A percentile compares a stretch with the other conserved stretches of the same genome.
phyloP scores from a whole-genome alignment of 116 monocot genomes.

The Iris pallida region DNA sequence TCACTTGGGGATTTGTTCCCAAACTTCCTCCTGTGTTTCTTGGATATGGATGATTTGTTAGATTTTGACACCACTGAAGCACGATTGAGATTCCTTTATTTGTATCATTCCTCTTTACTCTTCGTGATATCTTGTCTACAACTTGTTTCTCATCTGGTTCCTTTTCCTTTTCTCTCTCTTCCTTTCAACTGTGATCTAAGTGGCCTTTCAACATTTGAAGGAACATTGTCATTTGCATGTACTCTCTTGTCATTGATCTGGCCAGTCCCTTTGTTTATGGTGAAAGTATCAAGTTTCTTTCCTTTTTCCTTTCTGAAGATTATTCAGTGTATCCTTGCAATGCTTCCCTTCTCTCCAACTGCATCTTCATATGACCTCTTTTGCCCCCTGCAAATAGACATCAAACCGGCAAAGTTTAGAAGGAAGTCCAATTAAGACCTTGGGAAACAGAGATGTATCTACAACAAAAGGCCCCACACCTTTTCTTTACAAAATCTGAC shows the following conservation, averaged over 20 bases:
- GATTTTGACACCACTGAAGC: not conserved
- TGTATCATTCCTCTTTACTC: not conserved
- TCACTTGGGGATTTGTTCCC: not conserved
- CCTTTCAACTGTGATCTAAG: not conserved
- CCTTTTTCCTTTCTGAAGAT: slow-evolving; percentile 3
- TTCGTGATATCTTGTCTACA: not conserved
- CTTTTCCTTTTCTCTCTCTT: slow-evolving; percentile 10
- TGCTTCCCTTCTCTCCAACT: slow-evolving; percentile 1
- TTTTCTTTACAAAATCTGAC: slow-evolving; percentile 6
- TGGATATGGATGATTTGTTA: not conserved
- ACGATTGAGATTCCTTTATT: not conserved
- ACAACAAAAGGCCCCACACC: slow-evolving; percentile 11
- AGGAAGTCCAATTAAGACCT: not conserved
- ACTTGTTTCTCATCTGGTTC: slow-evolving; percentile 10
- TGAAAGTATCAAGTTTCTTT: slow-evolving; percentile 12
- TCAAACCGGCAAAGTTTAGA: slow-evolving; percentile 2
- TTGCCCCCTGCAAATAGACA: slow-evolving; percentile 21
- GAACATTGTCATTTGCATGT: not conserved
- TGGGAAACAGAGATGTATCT: not conserved
- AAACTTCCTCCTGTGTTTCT: not conserved
- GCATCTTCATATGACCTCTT: slow-evolving; percentile 16
- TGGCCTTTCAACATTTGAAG: not conserved
- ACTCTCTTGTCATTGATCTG: not conserved
- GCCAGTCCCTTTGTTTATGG: not conserved
- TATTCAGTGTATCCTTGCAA: not conserved